Conservation (phyloP, 2,329 filamentous ascomycete species). For the Nigrospora sphaerica region DNA sequence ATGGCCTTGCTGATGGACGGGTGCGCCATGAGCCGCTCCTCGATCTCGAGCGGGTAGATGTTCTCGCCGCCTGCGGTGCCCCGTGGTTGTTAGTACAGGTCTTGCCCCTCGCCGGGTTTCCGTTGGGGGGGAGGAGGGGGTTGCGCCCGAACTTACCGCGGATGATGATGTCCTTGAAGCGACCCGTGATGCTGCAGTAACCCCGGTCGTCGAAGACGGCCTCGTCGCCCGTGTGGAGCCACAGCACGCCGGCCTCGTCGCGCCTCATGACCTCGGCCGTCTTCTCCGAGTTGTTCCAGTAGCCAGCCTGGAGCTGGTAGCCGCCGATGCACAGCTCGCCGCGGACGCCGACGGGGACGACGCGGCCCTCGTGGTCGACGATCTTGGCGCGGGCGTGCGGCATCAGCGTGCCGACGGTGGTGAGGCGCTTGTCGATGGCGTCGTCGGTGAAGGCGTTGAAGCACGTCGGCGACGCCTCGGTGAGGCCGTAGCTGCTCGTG, state of each 20-base stretch:
- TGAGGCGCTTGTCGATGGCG: constrained; percentile 56
- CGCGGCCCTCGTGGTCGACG: constrained; percentile 57
- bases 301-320: constrained; percentile 64
- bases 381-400: constrained; percentile 74
- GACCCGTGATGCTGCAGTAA: constrained; percentile 66
- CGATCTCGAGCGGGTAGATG: constrained; percentile 67
- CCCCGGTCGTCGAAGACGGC: constrained; percentile 61
- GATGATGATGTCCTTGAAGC: constrained; percentile 77
- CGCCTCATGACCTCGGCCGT: constrained; percentile 54
- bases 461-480: constrained; percentile 72
- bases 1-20: constrained; percentile 55
- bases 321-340: constrained; percentile 75
- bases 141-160: constrained; percentile 37
- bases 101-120: no score
- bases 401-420: constrained; percentile 69
- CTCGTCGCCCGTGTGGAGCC: constrained; percentile 63
- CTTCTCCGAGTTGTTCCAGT: constrained; percentile 67
- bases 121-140: no score
- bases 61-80: constrained; percentile 58
- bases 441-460: constrained; percentile 76
- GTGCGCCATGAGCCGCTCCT: constrained; percentile 63
- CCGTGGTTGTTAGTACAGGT: constrained; percentile 8
- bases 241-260: constrained; percentile 47
- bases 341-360: constrained; percentile 58
- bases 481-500: constrained; percentile 64